Evolutionary conservation across 2,329 filamentous ascomycete species (phyloP).

Genomic region (Epichloe sylvatica): DNA sequence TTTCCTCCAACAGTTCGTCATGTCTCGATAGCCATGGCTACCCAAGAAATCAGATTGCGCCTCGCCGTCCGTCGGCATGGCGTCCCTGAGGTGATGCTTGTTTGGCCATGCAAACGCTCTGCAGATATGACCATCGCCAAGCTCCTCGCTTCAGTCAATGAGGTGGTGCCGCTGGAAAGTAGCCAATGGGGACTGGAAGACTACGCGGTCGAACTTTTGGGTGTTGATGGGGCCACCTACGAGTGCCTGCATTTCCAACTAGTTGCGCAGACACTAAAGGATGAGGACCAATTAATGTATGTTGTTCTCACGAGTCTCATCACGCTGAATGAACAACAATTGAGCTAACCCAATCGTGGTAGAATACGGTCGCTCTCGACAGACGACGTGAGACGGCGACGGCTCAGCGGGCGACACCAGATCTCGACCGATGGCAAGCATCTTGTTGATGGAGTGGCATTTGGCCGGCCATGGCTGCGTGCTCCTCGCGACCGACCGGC

Average conservation of each 20-base stretch:
- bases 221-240: constrained; percentile 45
- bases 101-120: constrained; percentile 51
- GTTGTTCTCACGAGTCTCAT: constrained; percentile 18
- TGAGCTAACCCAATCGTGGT: not conserved
- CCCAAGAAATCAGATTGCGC: constrained; percentile 50
- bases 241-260: constrained; percentile 80
- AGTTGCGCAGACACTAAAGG: constrained; percentile 55
- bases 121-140: constrained; percentile 57
- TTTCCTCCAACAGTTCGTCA: constrained; percentile 5
- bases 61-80: constrained; percentile 59
- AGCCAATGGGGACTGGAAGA: constrained; percentile 78
- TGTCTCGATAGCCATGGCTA: constrained; percentile 11
- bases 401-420: constrained; percentile 64
- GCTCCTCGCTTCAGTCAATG: constrained; percentile 65
- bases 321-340: not conserved
- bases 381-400: constrained; percentile 58
- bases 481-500: constrained; percentile 46
- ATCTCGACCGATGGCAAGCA: constrained; percentile 67
- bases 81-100: constrained; percentile 55
- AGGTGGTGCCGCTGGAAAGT: constrained; percentile 67
- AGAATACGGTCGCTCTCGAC: constrained; percentile 68
- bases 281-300: constrained; percentile 73
- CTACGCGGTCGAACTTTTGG: constrained; percentile 64
- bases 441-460: constrained; percentile 73
- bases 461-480: constrained; percentile 59